Base-by-base conservation (phyloP, 345 rosid species). In the Stellera chamaejasme region DNA sequence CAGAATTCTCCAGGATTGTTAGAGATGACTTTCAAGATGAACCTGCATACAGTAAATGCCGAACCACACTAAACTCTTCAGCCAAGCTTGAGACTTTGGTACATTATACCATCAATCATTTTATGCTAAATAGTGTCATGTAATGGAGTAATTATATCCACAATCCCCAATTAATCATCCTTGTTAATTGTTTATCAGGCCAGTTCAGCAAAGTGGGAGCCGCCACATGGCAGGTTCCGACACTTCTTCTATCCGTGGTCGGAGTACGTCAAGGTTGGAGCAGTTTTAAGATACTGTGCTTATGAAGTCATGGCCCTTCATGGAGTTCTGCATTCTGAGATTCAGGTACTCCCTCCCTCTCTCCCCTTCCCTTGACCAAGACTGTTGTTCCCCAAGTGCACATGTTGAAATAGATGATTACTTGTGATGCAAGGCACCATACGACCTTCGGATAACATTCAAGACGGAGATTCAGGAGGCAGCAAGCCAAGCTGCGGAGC, bases 301-400 rank as follows among this genome's bases (percentile, higher is more conserved):
- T 79, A 79, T 45, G 85, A 84, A 61, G 85, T 84, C 62, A 81
- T 81, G 91, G 82, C 91, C 12, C 81, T 81, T 61, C 91, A 79
- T 56, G 85, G 91, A 52, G 83, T 84, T 46, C 73, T 79, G 23
- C 91, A 79, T 65, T 84, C 88, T 10, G 79, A 84, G 75, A 84
- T 79, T 77, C 88, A 74, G 83, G 83, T 84, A 69, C 14, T 58
- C 11, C 26, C 10, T 16, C n/a, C n/a, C n/a, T n/a, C 16, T 42
- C n/a, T 12, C 39, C 39, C 39, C n/a, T 27, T 32, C 15, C 32
- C 6, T 11, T 32, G 39, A 2, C 7, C 39, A 3, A 2, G 7
- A 4, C 9, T 32, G 5, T 5, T 8, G 9, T 2, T 5, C 9
- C 39, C 39, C 9, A 32, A 32, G 7, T 32, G 5, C 39, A 32